Base-by-base conservation (phyloP, 176 grass and related monocot species). In the Tillandsia fasciculata region DNA sequence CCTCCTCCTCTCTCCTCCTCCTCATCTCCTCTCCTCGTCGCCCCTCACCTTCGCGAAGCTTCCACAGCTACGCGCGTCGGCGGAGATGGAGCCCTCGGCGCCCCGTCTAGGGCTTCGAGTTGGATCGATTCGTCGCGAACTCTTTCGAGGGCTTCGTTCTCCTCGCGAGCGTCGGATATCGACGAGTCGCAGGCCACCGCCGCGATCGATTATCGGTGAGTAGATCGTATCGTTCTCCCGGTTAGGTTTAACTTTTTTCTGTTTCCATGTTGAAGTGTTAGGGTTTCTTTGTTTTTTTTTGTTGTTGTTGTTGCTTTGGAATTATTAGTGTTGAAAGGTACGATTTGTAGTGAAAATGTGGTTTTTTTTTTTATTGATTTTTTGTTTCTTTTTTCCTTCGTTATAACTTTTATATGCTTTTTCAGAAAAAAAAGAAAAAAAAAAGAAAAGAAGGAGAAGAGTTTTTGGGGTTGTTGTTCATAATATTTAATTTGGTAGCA, bases 171-270 rank as follows among this genome's bases (percentile, higher is more conserved):
- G 26, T 76, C 54, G 51, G 12, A 76, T 20, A 24, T 65, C 20
- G 77, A 78, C 14, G 85, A 90, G 29, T 48, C 64, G 54, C 76
- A 83, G 2, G 59, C 11, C 20, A 73, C 75, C 10, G 75, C 83
- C 15, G 17, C 81, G 5, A 67, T 78, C 29, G 78, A 87, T 70
- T 33, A 84, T 58, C 77, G 75, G 93, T 97, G 63, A 2, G 78
- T 79, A 48, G 49, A 18, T 73, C 18, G 3, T 18, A 20, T 64
- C n/a, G 1, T 50, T 17, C 27, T 50, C 13, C 52, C 27, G 49
- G 15, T 2, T 10, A 50, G 13, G 13, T 48, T 76, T 20, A 69
- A 11, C n/a, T 13, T 64, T 33, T 57, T 68, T n/a, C 5, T 67
- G 28, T 24, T 48, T 65, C 22, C 10, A 12, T 1, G 10, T 23